Base-by-base conservation (phyloP, 1,139 yeast genomes). In the Magnusiomyces tetraspermus region DNA sequence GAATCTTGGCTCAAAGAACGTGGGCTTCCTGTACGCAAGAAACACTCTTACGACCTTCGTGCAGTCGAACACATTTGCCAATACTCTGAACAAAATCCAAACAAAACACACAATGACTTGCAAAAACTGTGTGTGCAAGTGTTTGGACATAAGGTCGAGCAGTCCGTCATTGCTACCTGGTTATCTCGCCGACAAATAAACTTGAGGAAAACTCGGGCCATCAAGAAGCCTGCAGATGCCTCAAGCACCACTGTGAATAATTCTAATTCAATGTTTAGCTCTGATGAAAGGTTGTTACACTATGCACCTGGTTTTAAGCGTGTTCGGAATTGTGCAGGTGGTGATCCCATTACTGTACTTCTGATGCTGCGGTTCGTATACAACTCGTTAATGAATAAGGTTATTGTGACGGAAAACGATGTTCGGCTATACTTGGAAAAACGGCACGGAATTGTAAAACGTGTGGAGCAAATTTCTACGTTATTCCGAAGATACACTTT, bases 301-400 rank as follows among this genome's bases (percentile, higher is more conserved):
- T 38, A 38, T 15, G 42, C 42, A 5, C 42, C 42, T 38, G 42
- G 42, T n/a, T 38, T 38, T 38, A 38, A 38, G 24, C 42, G 42
- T 6, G 24, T 38, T 15, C 42, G 42, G 24, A 38, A n/a, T 15
- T 38, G 42, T 38, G 22, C 42, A 19, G 42, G 42, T 19, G 42
- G 42, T 5, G 42, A 38, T 19, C 42, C 23, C 5, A 5, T 5
- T 19, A 38, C 42, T 5, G 42, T 19, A 8, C 8, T 38, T 3
- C 21, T 38, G 21, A 17, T 38, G 24, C 24, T 38, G 11, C 42
- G 24, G 15, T 21, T 19, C 21, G 42, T 38, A 3, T 38, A 38
- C 24, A 6, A 17, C 24, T 38, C 24, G 3, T 21, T 38, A 19
- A 4, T 38, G 10, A 38, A 38, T 15, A 6, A 19, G 3, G 15